A percentile compares a stretch with the other conserved stretches of the same genome.
Evolutionary conservation across 163 green algal genomes (phyloP).

Genomic region (Scenedesmus sp.): DNA sequence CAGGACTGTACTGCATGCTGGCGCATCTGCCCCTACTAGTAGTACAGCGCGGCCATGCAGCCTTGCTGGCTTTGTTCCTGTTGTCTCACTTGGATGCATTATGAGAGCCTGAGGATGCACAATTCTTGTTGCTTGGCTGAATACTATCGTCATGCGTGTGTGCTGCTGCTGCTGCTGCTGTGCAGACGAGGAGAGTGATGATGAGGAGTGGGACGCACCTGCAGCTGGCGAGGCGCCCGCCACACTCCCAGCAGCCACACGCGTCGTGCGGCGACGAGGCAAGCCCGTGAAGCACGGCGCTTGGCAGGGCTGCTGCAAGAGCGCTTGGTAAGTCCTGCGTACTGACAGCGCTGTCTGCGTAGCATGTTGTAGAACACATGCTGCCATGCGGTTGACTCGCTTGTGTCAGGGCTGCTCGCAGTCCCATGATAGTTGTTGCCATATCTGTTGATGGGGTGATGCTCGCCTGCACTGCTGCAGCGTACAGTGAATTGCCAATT

Average conservation of each 20-base stretch:
- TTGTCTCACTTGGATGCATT: not conserved
- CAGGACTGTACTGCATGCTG: not conserved
- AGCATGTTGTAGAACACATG: not conserved
- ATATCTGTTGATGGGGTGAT: not conserved
- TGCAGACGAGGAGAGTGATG: conserved; percentile 28
- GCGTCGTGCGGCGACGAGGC: not conserved
- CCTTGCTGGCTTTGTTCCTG: too few species aligned
- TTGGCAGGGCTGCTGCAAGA: conserved; percentile 45
- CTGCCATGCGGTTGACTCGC: too few species aligned
- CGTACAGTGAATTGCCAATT: not conserved
- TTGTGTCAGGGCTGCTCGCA: not conserved
- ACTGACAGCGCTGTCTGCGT: not conserved
- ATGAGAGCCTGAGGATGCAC: too few species aligned
- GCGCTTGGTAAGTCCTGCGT: conserved; percentile 20
- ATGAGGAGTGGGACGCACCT: not conserved
- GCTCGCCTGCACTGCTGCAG: not conserved
- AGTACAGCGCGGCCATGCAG: not conserved
- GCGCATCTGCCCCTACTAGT: not conserved
- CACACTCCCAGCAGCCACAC: not conserved
- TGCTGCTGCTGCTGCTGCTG: not conserved
- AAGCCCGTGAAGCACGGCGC: conserved; percentile 18
- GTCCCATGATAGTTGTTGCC: not conserved
- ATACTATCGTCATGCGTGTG: not conserved
- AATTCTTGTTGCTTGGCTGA: not conserved
- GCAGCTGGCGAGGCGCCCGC: not conserved